Percentiles rank a stretch among this genome's conserved stretches.
Evolutionary conservation across 371 early-diverging fungal genomes (phyloP).

Genomic region (Mortierella sp.): DNA sequence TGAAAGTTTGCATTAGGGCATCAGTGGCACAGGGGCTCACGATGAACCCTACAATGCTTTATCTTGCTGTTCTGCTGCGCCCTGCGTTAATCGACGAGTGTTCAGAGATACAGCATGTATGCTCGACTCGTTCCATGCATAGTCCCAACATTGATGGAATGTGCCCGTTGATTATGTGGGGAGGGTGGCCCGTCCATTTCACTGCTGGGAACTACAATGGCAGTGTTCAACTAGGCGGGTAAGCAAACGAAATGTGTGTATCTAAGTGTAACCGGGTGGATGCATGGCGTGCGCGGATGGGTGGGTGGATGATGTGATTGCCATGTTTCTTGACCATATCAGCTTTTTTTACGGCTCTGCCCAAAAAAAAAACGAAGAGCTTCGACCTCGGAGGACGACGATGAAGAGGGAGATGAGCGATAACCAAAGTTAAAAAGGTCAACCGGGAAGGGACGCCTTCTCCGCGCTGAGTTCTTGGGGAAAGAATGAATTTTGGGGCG

Average conservation of each 20-base stretch:
- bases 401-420: background rate
- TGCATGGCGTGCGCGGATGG: background rate
- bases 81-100: background rate
- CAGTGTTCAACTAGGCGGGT: background rate
- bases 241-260: too few relatives aligned
- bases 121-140: background rate
- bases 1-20: too few relatives aligned
- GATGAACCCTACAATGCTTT: background rate
- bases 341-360: background rate
- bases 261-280: too few relatives aligned
- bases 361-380: background rate
- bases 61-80: background rate
- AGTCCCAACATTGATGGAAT: background rate
- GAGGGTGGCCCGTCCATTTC: too few relatives aligned
- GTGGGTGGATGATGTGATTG: background rate
- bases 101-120: background rate
- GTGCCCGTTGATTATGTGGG: too few relatives aligned
- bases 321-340: background rate
- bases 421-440: background rate
- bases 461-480: slow-evolving; percentile 1
- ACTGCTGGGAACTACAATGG: background rate
- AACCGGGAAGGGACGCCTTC: background rate
- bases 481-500: slow-evolving; percentile 1
- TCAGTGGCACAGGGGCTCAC: too few relatives aligned
- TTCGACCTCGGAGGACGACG: background rate